A percentile compares a stretch with the other conserved stretches of the same genome.
phyloP scores from a whole-genome alignment of 345 rosid species.

The Stellera chamaejasme region DNA sequence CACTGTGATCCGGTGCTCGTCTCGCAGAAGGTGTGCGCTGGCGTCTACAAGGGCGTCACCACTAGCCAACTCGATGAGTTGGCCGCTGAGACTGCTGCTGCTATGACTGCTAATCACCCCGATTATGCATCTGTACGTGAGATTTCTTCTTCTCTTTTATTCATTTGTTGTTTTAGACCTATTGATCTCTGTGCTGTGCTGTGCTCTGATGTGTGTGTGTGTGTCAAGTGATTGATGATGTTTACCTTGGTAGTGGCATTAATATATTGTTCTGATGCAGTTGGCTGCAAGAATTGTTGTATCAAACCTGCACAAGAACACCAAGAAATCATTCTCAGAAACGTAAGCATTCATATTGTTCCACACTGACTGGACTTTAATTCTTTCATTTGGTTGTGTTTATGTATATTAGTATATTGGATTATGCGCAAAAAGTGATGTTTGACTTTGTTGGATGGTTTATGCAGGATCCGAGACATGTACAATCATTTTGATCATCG shows the following conservation, averaged over 20 bases:
- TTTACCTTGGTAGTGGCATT: neutral
- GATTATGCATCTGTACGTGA: conserved; percentile 75
- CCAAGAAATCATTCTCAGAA: conserved; percentile 87
- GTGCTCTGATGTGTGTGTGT: conserved; percentile 12
- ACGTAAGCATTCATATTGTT: conserved; percentile 50
- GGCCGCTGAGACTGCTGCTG: conserved; percentile 97
- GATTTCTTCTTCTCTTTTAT: no score
- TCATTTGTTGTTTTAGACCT: no score
- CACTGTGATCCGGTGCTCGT: conserved; percentile 97
- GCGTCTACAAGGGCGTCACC: conserved; percentile 95
- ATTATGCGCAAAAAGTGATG: neutral
- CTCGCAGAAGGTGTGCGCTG: conserved; percentile 97
- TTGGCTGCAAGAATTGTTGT: conserved; percentile 98
- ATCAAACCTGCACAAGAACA: conserved; percentile 95
- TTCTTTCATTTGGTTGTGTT: neutral
- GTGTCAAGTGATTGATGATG: neutral
- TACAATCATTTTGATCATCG: conserved; percentile 62
- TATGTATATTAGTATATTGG: neutral
- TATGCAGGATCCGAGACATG: conserved; percentile 77
- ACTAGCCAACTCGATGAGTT: conserved; percentile 96
- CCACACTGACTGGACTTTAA: no score
- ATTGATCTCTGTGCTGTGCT: no score
- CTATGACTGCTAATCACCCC: conserved; percentile 91
- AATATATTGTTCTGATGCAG: conserved; percentile 26
- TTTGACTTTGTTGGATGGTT: conserved; percentile 5